Conservation (phyloP, 1,284 basidiomycete genomes). For the Puccinia triticina region DNA sequence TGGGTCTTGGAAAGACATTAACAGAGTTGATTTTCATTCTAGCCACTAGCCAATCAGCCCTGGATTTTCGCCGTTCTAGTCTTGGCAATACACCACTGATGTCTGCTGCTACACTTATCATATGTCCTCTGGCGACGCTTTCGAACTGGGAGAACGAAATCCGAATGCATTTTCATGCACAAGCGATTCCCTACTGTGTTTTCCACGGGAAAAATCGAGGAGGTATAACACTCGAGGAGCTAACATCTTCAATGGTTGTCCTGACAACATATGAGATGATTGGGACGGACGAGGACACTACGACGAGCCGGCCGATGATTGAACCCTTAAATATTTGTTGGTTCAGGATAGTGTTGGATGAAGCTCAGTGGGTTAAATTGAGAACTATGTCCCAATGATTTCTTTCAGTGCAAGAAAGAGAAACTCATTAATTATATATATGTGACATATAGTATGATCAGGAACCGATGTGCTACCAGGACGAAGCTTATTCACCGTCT, state of each 20-base stretch:
- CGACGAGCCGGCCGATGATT: background rate
- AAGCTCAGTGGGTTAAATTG: constrained; percentile 21
- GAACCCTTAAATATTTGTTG: background rate
- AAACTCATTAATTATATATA: background rate
- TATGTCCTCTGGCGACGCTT: constrained; percentile 3
- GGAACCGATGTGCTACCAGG: too few species aligned
- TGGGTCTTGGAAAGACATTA: background rate
- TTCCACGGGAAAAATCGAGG: background rate
- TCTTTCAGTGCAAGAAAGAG: background rate
- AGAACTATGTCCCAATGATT: too few species aligned
- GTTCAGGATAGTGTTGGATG: constrained; percentile 10
- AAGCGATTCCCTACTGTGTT: background rate
- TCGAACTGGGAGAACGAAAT: constrained; percentile 17
- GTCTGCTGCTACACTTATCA: background rate
- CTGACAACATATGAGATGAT: constrained; percentile 6
- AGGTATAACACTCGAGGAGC: background rate
- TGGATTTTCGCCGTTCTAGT: background rate
- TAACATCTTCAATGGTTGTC: background rate
- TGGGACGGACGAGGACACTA: background rate
- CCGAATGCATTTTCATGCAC: background rate
- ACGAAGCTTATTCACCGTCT: background rate
- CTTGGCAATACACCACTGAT: background rate
- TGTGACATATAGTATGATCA: background rate
- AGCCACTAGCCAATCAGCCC: background rate
- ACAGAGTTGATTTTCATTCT: background rate